Conservation (phyloP, 768 basidiomycete genomes). For the Pisolithus albus region DNA sequence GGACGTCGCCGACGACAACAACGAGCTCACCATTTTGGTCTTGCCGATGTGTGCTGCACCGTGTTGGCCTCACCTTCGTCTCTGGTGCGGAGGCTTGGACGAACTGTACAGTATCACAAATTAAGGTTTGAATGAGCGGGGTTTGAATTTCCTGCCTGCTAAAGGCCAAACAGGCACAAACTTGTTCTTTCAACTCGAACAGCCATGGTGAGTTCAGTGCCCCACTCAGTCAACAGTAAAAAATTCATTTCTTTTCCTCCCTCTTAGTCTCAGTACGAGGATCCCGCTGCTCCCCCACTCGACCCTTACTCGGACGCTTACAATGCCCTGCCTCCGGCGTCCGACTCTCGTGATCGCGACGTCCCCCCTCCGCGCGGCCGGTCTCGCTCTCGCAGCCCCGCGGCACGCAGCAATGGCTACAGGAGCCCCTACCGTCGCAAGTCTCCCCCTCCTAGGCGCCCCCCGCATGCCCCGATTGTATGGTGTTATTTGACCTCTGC, state of each 20-base stretch:
- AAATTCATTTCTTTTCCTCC: conserved; percentile 6
- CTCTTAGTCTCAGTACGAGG: conserved; percentile 55
- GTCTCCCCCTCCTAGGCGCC: conserved; percentile 56
- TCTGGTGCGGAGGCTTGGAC: conserved; percentile 45
- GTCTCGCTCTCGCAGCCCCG: conserved; percentile 69
- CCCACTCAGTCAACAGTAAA: conserved; percentile 4
- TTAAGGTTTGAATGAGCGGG: conserved; percentile 32
- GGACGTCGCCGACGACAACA: conserved; percentile 32
- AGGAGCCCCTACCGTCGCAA: conserved; percentile 56
- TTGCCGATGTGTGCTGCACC: conserved; percentile 49
- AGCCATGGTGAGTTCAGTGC: conserved; percentile 59
- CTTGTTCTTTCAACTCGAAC: conserved; percentile 41
- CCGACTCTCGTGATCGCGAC: conserved; percentile 48
- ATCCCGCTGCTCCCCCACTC: conserved; percentile 48
- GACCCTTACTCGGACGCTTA: conserved; percentile 84
- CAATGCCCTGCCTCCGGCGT: conserved; percentile 50
- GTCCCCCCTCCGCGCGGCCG: conserved; percentile 53
- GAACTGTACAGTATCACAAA: conserved; percentile 52
- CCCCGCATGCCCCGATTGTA: conserved; percentile 70
- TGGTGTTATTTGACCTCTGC: conserved; percentile 27
- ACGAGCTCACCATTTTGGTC: conserved; percentile 77
- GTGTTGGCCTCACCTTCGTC: conserved; percentile 27
- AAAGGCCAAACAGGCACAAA: conserved; percentile 42
- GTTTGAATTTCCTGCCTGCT: conserved; percentile 20
- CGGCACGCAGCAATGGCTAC: conserved; percentile 41